Evolutionary conservation across 1,139 yeast genomes (phyloP).

Genomic region (Saccharomyces hybrid): DNA sequence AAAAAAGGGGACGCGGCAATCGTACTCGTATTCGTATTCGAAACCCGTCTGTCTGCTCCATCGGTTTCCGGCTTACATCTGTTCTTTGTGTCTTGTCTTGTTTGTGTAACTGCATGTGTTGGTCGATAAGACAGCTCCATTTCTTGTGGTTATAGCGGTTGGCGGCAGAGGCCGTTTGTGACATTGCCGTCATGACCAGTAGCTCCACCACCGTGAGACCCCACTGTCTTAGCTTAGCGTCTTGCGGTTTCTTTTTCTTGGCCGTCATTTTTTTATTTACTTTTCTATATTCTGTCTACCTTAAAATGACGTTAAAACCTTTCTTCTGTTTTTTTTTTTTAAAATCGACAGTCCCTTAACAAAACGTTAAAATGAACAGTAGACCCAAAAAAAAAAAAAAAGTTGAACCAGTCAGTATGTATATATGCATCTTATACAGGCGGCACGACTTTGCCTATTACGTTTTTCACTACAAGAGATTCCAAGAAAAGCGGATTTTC

Average conservation of each 20-base stretch:
- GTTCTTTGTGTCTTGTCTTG: not conserved
- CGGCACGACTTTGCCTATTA: constrained; percentile 27
- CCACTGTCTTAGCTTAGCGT: not conserved
- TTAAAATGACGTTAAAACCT: not conserved
- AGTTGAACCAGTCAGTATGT: no score
- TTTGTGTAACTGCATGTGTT: not conserved
- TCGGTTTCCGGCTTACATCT: not conserved
- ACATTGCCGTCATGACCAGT: not conserved
- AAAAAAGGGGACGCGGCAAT: not conserved
- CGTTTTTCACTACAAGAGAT: constrained; percentile 24
- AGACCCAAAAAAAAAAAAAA: no score
- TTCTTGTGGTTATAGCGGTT: not conserved
- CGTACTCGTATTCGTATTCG: not conserved
- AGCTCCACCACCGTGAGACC: not conserved
- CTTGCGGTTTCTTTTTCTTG: not conserved
- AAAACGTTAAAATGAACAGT: no score
- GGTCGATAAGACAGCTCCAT: not conserved
- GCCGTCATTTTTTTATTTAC: not conserved
- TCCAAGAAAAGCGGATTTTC: constrained; percentile 27
- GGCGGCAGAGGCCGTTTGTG: not conserved
- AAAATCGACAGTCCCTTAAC: no score
- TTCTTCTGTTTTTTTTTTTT: no score
- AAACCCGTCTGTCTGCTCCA: not conserved
- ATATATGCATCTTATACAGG: constrained; percentile 12
- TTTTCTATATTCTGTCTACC: not conserved